Evolutionary conservation across 2,329 filamentous ascomycete species (phyloP), one percentile per base, ranked within the genome.

Genomic region (Plenodomus biglobosus): DNA sequence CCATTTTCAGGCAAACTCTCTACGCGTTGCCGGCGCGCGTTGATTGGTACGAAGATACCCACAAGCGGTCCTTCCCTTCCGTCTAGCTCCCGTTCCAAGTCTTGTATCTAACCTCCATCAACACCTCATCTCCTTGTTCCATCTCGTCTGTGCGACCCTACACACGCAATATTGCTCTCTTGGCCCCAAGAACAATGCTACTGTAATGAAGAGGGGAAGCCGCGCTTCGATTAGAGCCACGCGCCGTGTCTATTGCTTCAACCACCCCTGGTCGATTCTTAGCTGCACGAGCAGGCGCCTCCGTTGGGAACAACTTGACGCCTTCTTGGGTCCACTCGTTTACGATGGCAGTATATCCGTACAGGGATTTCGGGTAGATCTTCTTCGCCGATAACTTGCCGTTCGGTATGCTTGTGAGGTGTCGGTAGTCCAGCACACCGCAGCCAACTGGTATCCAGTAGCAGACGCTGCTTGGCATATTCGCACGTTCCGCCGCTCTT

Each of bases 1-100:
- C 44, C 48, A 40, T 18, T 45, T 51, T 53, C 44, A 53, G 51
- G 51, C 51, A 53, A 50, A 51, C 32, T 8, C 13, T 35, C 10
- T 24, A 35, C 35, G 30, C 42, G 27, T 34, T 42, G 20, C 27
- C 20, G 38, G 38, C 30, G 44, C 22, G n/a, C 15, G 39, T n/a
- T 53, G 48, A 53, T 53, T 53, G 51, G 51, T 18, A 32, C 8
- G 27, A 32, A 24, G 10, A 10, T 10, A 24, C 22, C 22, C 5
- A 10, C 22, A 24, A 15, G 27, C 13, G 27, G 27, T 32, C 27
- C 27, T 32, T 32, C 27, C 27, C 27, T 32, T 32, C 27, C 27
- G 27, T 32, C 27, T 51, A 48, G 48, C 48, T 51, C 41, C 48
- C 48, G 48, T 44, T 39, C 37, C 30, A 32, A 36, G 27, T 3